Percentiles rank a stretch among this genome's conserved stretches.
These are phyloP conservation scores for Smithsoniella earleae DNA, from an alignment of 163 green algal species.

Conservation along the genomic window DNA sequence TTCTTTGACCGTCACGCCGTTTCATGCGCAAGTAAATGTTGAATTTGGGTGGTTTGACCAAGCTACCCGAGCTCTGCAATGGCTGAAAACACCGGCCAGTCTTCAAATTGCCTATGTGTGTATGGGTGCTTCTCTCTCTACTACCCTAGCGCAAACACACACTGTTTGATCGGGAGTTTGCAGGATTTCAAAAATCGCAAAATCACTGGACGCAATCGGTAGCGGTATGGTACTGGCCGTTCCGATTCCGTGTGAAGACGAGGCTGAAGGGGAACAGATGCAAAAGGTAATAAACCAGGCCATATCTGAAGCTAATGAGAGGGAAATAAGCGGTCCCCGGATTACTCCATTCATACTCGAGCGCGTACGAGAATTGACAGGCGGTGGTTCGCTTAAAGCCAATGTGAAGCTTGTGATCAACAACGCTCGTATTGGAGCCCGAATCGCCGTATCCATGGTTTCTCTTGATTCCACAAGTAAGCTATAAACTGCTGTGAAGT, in stretches of 20 bases:
- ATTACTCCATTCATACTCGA: conserved; percentile 90
- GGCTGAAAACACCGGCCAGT: not conserved
- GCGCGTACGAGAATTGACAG: conserved; percentile 70
- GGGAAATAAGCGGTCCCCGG: conserved; percentile 39
- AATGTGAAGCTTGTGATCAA: conserved; percentile 95
- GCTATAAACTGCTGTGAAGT: not conserved
- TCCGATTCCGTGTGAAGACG: conserved; percentile 70
- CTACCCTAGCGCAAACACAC: not conserved
- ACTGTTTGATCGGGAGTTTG: conserved; percentile 30
- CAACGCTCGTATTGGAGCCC: conserved; percentile 77
- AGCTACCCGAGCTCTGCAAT: not conserved
- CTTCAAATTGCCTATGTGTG: too few species aligned
- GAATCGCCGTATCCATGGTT: conserved; percentile 45
- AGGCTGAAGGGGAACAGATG: conserved; percentile 54
- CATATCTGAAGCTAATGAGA: conserved; percentile 51
- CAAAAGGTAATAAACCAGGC: conserved; percentile 56
- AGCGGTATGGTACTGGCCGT: conserved; percentile 84
- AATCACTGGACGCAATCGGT: conserved; percentile 45
- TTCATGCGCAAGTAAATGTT: too few species aligned
- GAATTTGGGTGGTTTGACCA: not conserved
- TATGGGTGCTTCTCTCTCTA: not conserved
- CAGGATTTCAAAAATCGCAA: conserved; percentile 27
- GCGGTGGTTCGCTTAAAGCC: conserved; percentile 64
- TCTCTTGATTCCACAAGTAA: not conserved
- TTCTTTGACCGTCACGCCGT: too few species aligned